Percentiles rank a stretch among this genome's conserved stretches.
phyloP scores from a whole-genome alignment of 805 yeast genomes.

The Kluyveromyces wickerhamii region DNA sequence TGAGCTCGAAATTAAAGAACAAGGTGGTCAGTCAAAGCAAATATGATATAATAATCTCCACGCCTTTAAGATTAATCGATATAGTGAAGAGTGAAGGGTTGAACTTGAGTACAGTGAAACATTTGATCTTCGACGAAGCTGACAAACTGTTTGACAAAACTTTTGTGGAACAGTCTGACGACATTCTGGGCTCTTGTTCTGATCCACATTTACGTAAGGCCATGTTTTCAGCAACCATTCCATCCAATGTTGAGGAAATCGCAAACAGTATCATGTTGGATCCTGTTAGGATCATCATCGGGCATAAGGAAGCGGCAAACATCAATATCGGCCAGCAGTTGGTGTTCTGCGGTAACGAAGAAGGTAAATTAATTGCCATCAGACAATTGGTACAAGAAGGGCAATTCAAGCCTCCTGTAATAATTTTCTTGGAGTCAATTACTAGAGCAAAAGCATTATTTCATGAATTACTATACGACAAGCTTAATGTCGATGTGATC shows the following conservation, averaged over 20 bases:
- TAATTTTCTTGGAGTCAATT: conserved; percentile 86
- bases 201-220: conserved; percentile 51
- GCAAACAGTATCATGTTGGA: conserved; percentile 79
- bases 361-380: conserved; percentile 88
- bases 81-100: conserved; percentile 54
- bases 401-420: conserved; percentile 84
- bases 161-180: conserved; percentile 87
- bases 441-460: conserved; percentile 91
- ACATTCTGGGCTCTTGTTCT: conserved; percentile 43
- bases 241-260: conserved; percentile 84
- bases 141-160: conserved; percentile 84
- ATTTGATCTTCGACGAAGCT: conserved; percentile 87
- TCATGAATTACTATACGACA: conserved; percentile 88
- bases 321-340: conserved; percentile 73
- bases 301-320: conserved; percentile 91
- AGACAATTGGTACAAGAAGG: conserved; percentile 81
- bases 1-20: conserved; percentile 59
- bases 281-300: conserved; percentile 80
- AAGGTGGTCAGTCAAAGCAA: conserved; percentile 51
- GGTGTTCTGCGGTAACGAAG: conserved; percentile 85
- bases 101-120: conserved; percentile 58
- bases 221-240: conserved; percentile 92
- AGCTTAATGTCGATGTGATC: conserved; percentile 86
- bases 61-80: conserved; percentile 85
- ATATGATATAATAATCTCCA: conserved; percentile 74